Evolutionary conservation across 2,329 filamentous ascomycete species (phyloP), one percentile per base, ranked within the genome.

Genomic region (Mycosphaerella arachidis): DNA sequence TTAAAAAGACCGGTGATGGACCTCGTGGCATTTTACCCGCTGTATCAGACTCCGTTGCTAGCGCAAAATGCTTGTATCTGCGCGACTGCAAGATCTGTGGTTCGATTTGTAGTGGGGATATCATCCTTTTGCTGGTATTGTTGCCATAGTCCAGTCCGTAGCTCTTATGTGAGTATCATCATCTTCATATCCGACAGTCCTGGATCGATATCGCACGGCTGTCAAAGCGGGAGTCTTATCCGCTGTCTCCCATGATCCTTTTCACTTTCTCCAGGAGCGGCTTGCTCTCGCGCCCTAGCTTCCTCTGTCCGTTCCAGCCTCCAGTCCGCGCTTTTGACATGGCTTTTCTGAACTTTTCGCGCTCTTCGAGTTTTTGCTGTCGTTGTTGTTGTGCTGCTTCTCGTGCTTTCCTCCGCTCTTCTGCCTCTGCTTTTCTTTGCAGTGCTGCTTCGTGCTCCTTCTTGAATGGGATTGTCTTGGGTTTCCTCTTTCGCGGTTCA

Each of bases 261-360:
- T 88, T 87, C 35, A 93, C 88, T 76, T 87, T 90, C 70, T 91
- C 88, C 58, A 96, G 77, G 68, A 96, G 69, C 40, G 93, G 81
- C 35, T 82, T 83, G 68, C 91, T 92, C 79, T 96, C 91, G 62
- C 90, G 82, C 1, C 92, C 92, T 52, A 96, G 74, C 77, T 91
- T 92, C 74, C 88, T 84, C 77, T 89, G 87, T 10, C 90, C 90
- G 73, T 88, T 84, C 67, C 80, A 73, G 37, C 87, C 85, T 12
- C 84, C 85, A 37, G 78, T 79, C 67, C 79, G 78, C 6, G 85
- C 85, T 71, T 84, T 85, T 0, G 81, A 77, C 84, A 88, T 87
- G 0, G 82, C 81, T 67, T 81, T 82, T 50, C 87, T 80, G 55
- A 92, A 91, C 73, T 87, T 88, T 64, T 89, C 87, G 74, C 91